These are phyloP conservation scores for Dinochytrium kinnereticum DNA, from an alignment of 371 early-diverging fungal genomes.

Conservation along the genomic window DNA sequence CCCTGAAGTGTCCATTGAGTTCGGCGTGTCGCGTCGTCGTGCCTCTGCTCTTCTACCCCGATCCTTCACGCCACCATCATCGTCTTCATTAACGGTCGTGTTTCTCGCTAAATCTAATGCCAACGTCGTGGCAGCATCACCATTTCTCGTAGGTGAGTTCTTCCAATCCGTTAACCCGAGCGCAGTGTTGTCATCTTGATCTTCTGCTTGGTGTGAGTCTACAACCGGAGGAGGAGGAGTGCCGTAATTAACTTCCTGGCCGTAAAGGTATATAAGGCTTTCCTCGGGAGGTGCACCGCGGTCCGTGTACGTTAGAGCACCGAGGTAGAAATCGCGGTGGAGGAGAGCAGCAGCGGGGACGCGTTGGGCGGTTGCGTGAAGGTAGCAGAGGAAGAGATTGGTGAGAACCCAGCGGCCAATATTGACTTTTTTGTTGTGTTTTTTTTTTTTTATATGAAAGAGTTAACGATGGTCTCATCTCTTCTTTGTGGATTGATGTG, in stretches of 20 bases:
- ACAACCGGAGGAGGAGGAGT: not conserved
- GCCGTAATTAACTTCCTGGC: slow-evolving; percentile 25
- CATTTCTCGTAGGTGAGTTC: not conserved
- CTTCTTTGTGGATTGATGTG: no score
- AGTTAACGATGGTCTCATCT: no score
- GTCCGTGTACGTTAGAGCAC: slow-evolving; percentile 34
- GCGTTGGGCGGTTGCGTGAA: slow-evolving; percentile 20
- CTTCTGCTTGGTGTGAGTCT: no score
- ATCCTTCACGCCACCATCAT: no score
- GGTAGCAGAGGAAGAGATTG: slow-evolving; percentile 61
- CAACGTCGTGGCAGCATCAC: not conserved
- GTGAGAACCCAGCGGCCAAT: slow-evolving; percentile 85
- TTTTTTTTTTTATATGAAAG: not conserved
- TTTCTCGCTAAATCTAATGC: no score
- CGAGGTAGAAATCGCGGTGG: slow-evolving; percentile 29
- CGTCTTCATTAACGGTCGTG: no score
- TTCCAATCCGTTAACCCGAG: not conserved
- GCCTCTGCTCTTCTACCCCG: no score
- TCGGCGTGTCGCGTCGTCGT: no score
- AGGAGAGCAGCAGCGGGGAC: slow-evolving; percentile 26
- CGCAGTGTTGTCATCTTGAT: slow-evolving; percentile 11
- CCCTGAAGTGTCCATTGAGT: no score
- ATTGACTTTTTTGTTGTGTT: slow-evolving; percentile 59
- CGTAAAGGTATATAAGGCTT: slow-evolving; percentile 18
- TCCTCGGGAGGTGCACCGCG: slow-evolving; percentile 27